Evolutionary conservation across 306 rosid species (phyloP), one percentile per base, ranked within the genome.

Genomic region (Quercus mongolica): DNA sequence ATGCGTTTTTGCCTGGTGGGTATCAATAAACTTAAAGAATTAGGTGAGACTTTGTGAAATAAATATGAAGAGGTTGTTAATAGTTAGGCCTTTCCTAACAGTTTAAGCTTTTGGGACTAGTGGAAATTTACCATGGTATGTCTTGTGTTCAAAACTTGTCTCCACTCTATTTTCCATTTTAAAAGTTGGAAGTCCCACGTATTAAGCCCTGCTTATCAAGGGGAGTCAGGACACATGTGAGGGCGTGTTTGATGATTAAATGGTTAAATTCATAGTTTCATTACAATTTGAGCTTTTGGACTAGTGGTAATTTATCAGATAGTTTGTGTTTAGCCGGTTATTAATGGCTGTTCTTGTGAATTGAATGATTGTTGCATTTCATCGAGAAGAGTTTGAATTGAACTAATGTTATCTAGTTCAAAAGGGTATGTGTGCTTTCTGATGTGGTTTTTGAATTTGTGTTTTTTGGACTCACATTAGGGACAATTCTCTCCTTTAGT

Each of bases 361-460:
- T 78, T 74, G 77, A 70, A n/a, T 30, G 33, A 17, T 68, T 73
- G 56, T 78, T 71, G 14, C 70, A 46, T 58, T 62, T 41, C 62
- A 56, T 74, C 52, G 59, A 56, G 51, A 21, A 68, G 73, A 80
- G 61, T 62, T 77, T 70, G 51, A 18, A 68, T 68, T 73, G 74
- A 77, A 41, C 71, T 56, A 70, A 52, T 59, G 71, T 52, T n/a
- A 20, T 52, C 25, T 20, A 6, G 69, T 23, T 28, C 38, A 30
- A 25, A 52, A 31, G 31, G n/a, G 15, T 59, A 35, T 20, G 56
- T 35, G 35, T 20, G 61, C 78, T 68, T 59, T 78, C 65, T 69
- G 77, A 73, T 33, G 69, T 72, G 56, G 21, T 33, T 25, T 15
- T 5, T 49, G 58, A 79, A 55, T 63, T 35, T 64, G 31, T 46